These are phyloP conservation scores for Pichia pseudocactophila DNA, from an alignment of 805 yeast species.

Conservation along the genomic window DNA sequence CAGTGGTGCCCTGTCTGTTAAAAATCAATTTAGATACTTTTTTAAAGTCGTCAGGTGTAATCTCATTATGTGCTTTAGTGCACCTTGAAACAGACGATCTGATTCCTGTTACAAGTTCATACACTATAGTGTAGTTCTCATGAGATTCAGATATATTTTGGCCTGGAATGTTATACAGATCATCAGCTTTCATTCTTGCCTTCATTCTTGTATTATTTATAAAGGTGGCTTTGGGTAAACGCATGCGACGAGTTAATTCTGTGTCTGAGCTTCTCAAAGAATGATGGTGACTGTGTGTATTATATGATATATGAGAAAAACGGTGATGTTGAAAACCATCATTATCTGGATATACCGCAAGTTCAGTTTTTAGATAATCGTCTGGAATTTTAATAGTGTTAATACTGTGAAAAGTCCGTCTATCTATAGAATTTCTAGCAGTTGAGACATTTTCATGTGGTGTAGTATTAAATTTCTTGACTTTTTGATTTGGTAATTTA, in stretches of 20 bases:
- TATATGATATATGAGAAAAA: not conserved
- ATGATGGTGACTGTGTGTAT: slow-evolving; percentile 1
- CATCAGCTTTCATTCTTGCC: slow-evolving; percentile 20
- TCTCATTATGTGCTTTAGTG: slow-evolving; percentile 71
- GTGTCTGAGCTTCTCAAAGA: not conserved
- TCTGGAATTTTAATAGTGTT: slow-evolving; percentile 25
- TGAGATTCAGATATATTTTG: slow-evolving; percentile 62
- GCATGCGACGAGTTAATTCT: slow-evolving; percentile 11
- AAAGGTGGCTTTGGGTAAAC: slow-evolving; percentile 19
- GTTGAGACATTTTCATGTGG: not conserved
- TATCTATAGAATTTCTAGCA: slow-evolving; percentile 12
- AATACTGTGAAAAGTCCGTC: slow-evolving; percentile 20
- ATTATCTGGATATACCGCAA: slow-evolving; percentile 2
- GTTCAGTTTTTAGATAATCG: slow-evolving; percentile 19
- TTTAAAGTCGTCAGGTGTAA: slow-evolving; percentile 62
- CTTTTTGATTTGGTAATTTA: not conserved
- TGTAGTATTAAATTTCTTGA: not conserved
- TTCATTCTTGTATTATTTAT: slow-evolving; percentile 16
- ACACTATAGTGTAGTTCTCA: slow-evolving; percentile 86
- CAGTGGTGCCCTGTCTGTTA: slow-evolving; percentile 76
- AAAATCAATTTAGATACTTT: slow-evolving; percentile 75
- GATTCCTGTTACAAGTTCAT: slow-evolving; percentile 95
- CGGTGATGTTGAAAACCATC: not conserved
- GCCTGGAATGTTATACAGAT: slow-evolving; percentile 25
- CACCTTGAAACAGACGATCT: slow-evolving; percentile 90